These are phyloP conservation scores for Rosa chinensis DNA, from an alignment of 306 rosid species.

Conservation along the genomic window DNA sequence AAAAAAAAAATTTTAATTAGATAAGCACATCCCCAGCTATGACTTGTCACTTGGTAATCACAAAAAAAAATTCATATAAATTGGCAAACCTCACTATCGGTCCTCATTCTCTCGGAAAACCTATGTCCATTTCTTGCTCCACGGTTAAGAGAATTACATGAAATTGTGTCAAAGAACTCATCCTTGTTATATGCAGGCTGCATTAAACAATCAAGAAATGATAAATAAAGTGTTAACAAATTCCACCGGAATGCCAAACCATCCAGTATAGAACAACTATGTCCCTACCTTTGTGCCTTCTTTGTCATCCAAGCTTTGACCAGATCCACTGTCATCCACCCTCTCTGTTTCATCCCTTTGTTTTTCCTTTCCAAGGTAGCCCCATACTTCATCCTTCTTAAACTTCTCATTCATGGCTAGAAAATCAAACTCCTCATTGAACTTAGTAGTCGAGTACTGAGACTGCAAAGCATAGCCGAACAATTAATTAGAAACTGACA, in stretches of 20 bases:
- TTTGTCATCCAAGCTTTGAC: conserved; percentile 32
- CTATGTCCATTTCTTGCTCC: conserved; percentile 55
- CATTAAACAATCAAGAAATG: conserved; percentile 29
- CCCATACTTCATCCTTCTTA: conserved; percentile 81
- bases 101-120: conserved; percentile 49
- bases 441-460: conserved; percentile 37
- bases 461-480: conserved; percentile 27
- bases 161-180: conserved; percentile 78
- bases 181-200: conserved; percentile 77
- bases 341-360: conserved; percentile 29
- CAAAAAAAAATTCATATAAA: neutral
- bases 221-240: conserved; percentile 16
- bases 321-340: conserved; percentile 30
- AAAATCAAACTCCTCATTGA: conserved; percentile 79
- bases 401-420: conserved; percentile 80
- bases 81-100: conserved; percentile 55
- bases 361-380: conserved; percentile 55
- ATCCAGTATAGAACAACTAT: conserved; percentile 1
- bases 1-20: neutral
- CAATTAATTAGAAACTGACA: neutral
- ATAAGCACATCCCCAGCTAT: neutral
- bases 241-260: conserved; percentile 14
- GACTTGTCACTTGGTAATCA: neutral
- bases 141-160: conserved; percentile 50
- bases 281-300: conserved; percentile 44